A percentile compares a stretch with the other conserved stretches of the same genome.
phyloP scores from a whole-genome alignment of 345 rosid species.

The Trapa incisa region DNA sequence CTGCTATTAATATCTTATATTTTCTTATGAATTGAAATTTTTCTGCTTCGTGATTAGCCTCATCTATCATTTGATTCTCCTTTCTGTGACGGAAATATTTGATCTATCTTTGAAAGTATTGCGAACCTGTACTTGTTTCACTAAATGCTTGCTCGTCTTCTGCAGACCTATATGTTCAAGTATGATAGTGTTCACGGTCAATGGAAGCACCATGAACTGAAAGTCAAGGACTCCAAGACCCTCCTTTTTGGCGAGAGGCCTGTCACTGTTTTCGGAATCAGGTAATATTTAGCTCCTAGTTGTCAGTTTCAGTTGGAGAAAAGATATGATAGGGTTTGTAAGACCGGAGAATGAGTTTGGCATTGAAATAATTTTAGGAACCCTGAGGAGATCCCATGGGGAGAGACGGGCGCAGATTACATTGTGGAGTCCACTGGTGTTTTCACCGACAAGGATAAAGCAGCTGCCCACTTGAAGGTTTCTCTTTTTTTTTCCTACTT shows the following conservation, averaged over 20 bases:
- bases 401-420: conserved; percentile 43
- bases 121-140: background rate
- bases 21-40: background rate
- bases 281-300: conserved; percentile 12
- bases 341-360: background rate
- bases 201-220: conserved; percentile 51
- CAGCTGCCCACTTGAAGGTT: conserved; percentile 64
- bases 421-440: conserved; percentile 65
- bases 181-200: conserved; percentile 27
- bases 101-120: background rate
- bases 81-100: background rate
- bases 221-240: conserved; percentile 44
- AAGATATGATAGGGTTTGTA: background rate
- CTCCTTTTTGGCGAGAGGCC: conserved; percentile 51
- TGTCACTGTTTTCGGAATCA: conserved; percentile 42
- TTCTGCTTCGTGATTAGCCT: background rate
- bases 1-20: no score
- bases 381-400: conserved; percentile 72
- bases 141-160: background rate
- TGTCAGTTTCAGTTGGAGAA: background rate
- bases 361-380: conserved; percentile 19
- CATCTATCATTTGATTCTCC: background rate
- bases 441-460: conserved; percentile 62
- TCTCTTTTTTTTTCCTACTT: background rate
- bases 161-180: conserved; percentile 8